Base-by-base conservation (phyloP, 495 filamentous ascomycete species). In the Penicillium parvum region DNA sequence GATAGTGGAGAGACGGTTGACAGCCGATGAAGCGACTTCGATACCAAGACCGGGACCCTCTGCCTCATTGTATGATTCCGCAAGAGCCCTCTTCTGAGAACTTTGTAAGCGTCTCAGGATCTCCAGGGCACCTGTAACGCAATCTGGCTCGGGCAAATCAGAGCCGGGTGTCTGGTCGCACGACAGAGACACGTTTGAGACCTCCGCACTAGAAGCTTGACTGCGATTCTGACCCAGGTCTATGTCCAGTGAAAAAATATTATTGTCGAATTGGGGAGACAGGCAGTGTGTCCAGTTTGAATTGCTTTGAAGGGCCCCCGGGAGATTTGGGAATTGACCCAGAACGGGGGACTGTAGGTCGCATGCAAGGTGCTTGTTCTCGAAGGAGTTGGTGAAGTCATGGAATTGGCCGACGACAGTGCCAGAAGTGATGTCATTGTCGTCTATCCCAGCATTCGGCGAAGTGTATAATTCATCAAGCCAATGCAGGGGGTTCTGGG, bases 1-100 rank as follows among this genome's bases (percentile, higher is more conserved):
- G 27, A 56, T 52, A 1, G 17, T 42, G 4, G 40, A 49, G 14
- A 56, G 33, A 4, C 49, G 52, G 6, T 22, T 28, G 7, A 56
- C 42, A 0, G 35, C 40, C 5, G 37, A 43, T 5, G 40, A 19
- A 30, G 26, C 27, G 9, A 25, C 21, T n/a, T 40, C 25, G 3
- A 40, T 16, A 22, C 26, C 10, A 9, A 29, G 10, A 15, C 30
- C 25, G 16, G 17, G 14, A 26, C 8, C 26, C 8, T 6, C 1
- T 22, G 26, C 1, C 20, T 17, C 10, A 10, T 11, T 28, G 1
- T 8, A 11, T 40, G 11, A 20, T 22, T 23, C 21, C 4, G 18
- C 26, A 2, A 3, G 7, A 5, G n/a, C 9, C 22, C 16, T 22
- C 7, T 28, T 40, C 1, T 21, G 33, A 19, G 16, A 30, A 1